phyloP scores from a whole-genome alignment of 2,329 filamentous ascomycete species.

The Simplicillium aogashimaense region DNA sequence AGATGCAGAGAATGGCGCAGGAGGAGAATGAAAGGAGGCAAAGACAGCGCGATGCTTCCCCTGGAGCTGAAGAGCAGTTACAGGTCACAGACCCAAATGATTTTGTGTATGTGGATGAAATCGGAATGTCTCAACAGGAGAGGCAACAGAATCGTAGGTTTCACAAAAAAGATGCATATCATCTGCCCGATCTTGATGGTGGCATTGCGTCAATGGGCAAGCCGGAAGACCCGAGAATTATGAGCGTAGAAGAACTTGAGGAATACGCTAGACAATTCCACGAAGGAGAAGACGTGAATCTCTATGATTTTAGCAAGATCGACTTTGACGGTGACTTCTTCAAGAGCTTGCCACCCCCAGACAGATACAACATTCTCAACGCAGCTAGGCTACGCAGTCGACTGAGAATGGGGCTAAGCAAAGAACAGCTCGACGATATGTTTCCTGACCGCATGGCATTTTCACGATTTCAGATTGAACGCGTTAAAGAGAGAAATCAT shows the following conservation, averaged over 20 bases:
- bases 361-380: slow-evolving; percentile 96
- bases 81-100: slow-evolving; percentile 58
- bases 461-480: slow-evolving; percentile 90
- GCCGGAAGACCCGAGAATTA: slow-evolving; percentile 86
- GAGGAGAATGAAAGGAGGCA: slow-evolving; percentile 62
- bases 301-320: slow-evolving; percentile 97
- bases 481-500: slow-evolving; percentile 86
- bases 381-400: slow-evolving; percentile 81
- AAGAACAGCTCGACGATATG: slow-evolving; percentile 93
- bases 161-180: slow-evolving; percentile 87
- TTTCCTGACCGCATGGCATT: slow-evolving; percentile 98
- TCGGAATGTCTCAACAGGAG: slow-evolving; percentile 71
- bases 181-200: slow-evolving; percentile 76
- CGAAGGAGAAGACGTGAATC: slow-evolving; percentile 77
- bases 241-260: slow-evolving; percentile 90
- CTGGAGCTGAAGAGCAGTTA: slow-evolving; percentile 37
- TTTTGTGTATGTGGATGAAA: slow-evolving; percentile 84
- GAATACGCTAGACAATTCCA: slow-evolving; percentile 91
- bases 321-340: slow-evolving; percentile 97
- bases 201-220: slow-evolving; percentile 79
- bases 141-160: slow-evolving; percentile 67
- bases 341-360: slow-evolving; percentile 75
- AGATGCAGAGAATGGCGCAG: slow-evolving; percentile 85
- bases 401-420: slow-evolving; percentile 89
- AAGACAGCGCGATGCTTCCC: slow-evolving; percentile 31